These are phyloP conservation scores for Apiospora phragmitis DNA, from an alignment of 2,329 filamentous ascomycete genomes.

Conservation along the genomic window DNA sequence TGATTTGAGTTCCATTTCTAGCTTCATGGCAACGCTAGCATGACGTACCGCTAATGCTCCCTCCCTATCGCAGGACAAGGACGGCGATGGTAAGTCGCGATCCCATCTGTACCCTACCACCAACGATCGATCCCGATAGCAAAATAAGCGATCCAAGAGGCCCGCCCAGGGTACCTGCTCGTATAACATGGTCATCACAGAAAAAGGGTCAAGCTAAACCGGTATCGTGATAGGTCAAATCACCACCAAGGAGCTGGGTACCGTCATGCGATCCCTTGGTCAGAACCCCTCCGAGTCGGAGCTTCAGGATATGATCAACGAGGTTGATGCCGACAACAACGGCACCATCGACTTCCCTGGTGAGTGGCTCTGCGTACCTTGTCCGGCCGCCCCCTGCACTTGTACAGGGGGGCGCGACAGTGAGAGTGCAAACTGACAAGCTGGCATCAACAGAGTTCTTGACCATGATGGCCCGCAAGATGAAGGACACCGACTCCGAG, in stretches of 20 bases:
- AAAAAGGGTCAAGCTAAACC: not conserved
- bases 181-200: not conserved
- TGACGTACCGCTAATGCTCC: slow-evolving; percentile 24
- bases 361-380: slow-evolving; percentile 42
- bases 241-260: slow-evolving; percentile 87
- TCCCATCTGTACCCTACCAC: not conserved
- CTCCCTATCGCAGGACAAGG: slow-evolving; percentile 69
- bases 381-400: not conserved
- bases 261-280: slow-evolving; percentile 86
- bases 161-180: not conserved
- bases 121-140: not conserved
- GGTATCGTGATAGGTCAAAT: slow-evolving; percentile 67
- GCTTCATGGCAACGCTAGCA: slow-evolving; percentile 4
- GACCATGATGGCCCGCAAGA: slow-evolving; percentile 93
- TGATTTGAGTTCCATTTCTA: not conserved
- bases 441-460: slow-evolving; percentile 67
- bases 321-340: slow-evolving; percentile 90
- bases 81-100: slow-evolving; percentile 75
- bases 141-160: not conserved
- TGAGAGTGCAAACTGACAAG: not conserved
- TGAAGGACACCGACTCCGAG: slow-evolving; percentile 91
- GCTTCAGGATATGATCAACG: slow-evolving; percentile 92
- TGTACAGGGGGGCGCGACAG: not conserved
- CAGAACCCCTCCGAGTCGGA: slow-evolving; percentile 90
- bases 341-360: slow-evolving; percentile 90